Base-by-base conservation (phyloP, 78 protist species). In the Polysphondylium violaceum region DNA sequence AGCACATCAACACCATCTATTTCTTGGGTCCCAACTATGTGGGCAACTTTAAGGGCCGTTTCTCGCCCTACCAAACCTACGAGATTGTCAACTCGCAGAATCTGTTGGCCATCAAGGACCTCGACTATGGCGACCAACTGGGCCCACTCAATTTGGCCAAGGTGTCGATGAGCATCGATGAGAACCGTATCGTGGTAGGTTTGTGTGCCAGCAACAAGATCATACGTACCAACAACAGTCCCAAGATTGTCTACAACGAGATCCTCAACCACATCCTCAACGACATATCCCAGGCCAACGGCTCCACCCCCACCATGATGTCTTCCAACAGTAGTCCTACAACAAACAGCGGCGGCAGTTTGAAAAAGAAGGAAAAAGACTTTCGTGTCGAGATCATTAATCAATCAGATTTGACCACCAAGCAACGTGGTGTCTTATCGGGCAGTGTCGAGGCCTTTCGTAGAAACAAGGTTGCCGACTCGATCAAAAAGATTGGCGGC, bases 11-110 rank as follows among this genome's bases (percentile, higher is more conserved):
- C 33, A 75, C 87, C 0, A 75, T 88, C 41, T 88, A 76, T 36
- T 74, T 75, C 44, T 43, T 75, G 7, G 94, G 94, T 69, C 94
- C 94, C 40, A 75, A 88, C 27, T 88, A 88, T 59, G 58, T 69
- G 33, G 27, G 67, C 38, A 88, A 76, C 33, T 88, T 88, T 56
- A 69, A 76, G 31, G 86, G 94, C 36, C 40, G 91, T 17, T 83
- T 83, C 60, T 83, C 91, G 58, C 91, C 91, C 21, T 83, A 83
- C 53, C 91, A 83, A 44, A 83, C 91, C 19, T 83, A 83, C 40
- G 91, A 83, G 51, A 83, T 83, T 59, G 51, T 83, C 29, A 83
- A 83, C 44, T 43, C 65, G 0, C 59, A 56, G 58, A 83, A 83
- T 21, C 29, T 83, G 16, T 43, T 27, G 3, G 91, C 91, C 8